Conservation (phyloP, 345 rosid species). For the Mangifera indica region DNA sequence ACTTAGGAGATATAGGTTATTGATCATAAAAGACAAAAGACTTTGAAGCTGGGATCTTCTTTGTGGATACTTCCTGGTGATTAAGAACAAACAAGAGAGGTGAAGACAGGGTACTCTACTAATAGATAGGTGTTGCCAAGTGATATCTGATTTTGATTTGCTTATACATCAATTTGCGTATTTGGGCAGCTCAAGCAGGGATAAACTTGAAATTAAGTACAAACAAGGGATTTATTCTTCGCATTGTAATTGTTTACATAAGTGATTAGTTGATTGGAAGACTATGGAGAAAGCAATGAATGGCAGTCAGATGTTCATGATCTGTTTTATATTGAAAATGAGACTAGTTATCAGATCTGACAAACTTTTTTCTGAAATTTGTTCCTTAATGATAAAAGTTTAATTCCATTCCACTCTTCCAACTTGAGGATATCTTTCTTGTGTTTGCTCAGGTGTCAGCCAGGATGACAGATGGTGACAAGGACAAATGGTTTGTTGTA, state of each 20-base stretch:
- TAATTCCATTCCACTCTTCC: slow-evolving; percentile 14
- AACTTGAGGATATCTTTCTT: slow-evolving; percentile 15
- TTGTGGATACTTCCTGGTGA: neutral
- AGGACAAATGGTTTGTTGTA: slow-evolving; percentile 90
- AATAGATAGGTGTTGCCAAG: neutral
- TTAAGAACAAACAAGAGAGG: slow-evolving; percentile 5
- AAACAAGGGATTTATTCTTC: neutral
- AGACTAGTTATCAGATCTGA: neutral
- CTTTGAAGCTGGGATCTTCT: neutral
- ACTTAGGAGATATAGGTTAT: neutral
- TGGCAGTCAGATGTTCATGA: neutral
- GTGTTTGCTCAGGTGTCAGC: slow-evolving; percentile 74
- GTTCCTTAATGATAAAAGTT: slow-evolving; percentile 1
- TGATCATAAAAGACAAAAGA: neutral
- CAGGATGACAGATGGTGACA: slow-evolving; percentile 76
- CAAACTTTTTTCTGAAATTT: neutral
- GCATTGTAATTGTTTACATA: neutral
- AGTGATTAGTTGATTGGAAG: neutral
- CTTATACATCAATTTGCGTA: neutral
- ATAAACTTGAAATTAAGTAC: neutral
- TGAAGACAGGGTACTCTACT: no score
- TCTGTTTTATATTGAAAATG: no score
- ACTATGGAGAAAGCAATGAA: neutral
- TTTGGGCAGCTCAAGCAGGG: slow-evolving; percentile 1
- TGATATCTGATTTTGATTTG: neutral